Evolutionary conservation across 2,329 filamentous ascomycete genomes (phyloP), one percentile per base, ranked within the genome.

Genomic region (Colletotrichum cereale): DNA sequence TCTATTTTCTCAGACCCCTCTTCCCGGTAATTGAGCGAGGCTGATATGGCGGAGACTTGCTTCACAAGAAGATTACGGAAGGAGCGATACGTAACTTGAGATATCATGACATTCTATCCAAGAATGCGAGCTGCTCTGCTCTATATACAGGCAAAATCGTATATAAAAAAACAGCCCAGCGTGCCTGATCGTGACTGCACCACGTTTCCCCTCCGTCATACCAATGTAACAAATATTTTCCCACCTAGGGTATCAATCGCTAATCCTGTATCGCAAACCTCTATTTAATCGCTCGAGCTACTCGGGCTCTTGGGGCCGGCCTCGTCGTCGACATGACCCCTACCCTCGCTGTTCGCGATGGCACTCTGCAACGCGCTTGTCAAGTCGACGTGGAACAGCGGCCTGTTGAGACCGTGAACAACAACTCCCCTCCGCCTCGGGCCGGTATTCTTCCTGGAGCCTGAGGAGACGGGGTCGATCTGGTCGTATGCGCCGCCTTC

Each of bases 321-420:
- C 38, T 68, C 64, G 4, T 63, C 53, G 14, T 70, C 67, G 7
- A 75, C 76, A 58, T 84, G 83, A 10, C 81, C 78, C 63, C 86
- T 82, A 0, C 85, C 86, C 81, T 94, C 89, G 0, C 93, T 88
- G 75, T 97, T 97, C 38, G 91, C 90, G 76, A 98, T 89, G 3
- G 95, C 96, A 76, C 92, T 94, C 81, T 98, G 93, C 75, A 98
- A 82, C 8, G 96, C 96, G 77, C 91, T 95, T 5, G 94, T 96
- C 62, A 98, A 83, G 80, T 98, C 96, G 64, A 97, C 89, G 79
- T 99, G 96, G 88, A 99, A 98, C 75, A 98, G 88, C 5, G 96
- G 96, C 75, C 93, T 85, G 81, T 97, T 96, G 73, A 97, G 84
- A n/a, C 96, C 93, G 75, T 95, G 92, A 21, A 98, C 91, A 5